Evolutionary conservation across 768 basidiomycete genomes (phyloP), one percentile per base, ranked within the genome.

Genomic region (Suillus clintonianus): DNA sequence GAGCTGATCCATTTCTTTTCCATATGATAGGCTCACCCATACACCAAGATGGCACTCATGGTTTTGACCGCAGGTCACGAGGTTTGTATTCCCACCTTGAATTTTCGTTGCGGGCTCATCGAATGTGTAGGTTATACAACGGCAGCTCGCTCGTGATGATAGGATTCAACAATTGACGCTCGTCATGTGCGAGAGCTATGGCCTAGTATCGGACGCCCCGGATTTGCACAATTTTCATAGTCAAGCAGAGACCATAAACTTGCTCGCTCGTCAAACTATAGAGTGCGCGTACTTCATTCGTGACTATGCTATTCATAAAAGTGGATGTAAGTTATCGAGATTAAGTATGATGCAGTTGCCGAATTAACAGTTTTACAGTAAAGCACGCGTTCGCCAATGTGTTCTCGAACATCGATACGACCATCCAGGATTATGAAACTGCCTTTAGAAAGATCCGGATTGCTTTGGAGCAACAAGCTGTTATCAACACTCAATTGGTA

Each of bases 211-310:
- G 24, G 48, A 60, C 7, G 63, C 59, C 9, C 34, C 41, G 13
- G n/a, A 42, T 36, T 41, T 64, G 37, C 8, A 7, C 17, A 42
- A 30, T 17, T 59, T 63, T 32, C 27, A 61, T 36, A 37, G 24
- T 27, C 60, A 64, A 22, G 30, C 34, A 2, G 14, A 60, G 41
- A 55, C 62, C 62, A 39, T 64, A 14, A 36, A 15, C 4, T 17
- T 34, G 4, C 55, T 74, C 48, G 51, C 65, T 13, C 56, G 63
- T 34, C 72, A 75, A 63, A 71, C 70, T 0, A 66, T 65, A 5
- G 74, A 75, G 39, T 75, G 72, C 47, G 71, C 64, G 1, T 71
- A 71, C 57, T 74, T 75, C 45, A 73, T 75, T 24, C 62, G 62
- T 9, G 70, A 67, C 32, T 76, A 74, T 62, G 68, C 70, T 36